phyloP scores from a whole-genome alignment of 2,329 filamentous ascomycete species.

The Fusarium albosuccineum region DNA sequence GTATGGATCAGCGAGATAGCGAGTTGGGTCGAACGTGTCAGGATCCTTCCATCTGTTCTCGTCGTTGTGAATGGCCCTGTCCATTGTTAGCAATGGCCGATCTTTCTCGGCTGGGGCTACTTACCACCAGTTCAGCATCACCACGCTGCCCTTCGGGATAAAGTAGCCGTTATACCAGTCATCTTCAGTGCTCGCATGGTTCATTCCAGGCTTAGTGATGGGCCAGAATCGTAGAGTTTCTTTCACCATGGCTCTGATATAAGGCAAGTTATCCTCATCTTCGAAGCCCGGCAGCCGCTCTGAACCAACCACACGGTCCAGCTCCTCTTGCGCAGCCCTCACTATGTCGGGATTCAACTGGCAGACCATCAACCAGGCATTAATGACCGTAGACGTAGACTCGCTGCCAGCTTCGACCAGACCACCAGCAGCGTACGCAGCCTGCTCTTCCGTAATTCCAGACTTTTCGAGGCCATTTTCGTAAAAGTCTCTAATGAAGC shows the following conservation, averaged over 20 bases:
- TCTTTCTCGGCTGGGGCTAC: no score
- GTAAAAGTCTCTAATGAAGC: no score
- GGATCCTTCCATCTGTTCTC: background rate
- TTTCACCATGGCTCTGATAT: background rate
- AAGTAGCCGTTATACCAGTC: background rate
- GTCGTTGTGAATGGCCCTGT: background rate
- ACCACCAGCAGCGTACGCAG: no score
- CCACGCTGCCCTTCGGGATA: background rate
- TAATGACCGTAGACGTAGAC: no score
- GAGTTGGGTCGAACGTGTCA: background rate
- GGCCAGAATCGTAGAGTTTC: background rate
- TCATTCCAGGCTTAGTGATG: background rate
- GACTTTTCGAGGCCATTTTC: no score
- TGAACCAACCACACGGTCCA: background rate
- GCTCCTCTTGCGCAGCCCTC: background rate
- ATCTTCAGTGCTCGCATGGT: background rate
- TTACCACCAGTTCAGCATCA: background rate
- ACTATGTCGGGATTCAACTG: no score
- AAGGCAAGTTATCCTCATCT: background rate
- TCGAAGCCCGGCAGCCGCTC: background rate
- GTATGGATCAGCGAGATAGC: background rate
- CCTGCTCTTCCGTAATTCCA: no score
- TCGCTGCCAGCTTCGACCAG: no score
- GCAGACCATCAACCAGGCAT: no score
- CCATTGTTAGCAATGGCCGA: no score